A percentile compares a stretch with the other conserved stretches of the same genome.
Conservation (phyloP, 805 yeast species). For the Hanseniaspora lachancei region DNA sequence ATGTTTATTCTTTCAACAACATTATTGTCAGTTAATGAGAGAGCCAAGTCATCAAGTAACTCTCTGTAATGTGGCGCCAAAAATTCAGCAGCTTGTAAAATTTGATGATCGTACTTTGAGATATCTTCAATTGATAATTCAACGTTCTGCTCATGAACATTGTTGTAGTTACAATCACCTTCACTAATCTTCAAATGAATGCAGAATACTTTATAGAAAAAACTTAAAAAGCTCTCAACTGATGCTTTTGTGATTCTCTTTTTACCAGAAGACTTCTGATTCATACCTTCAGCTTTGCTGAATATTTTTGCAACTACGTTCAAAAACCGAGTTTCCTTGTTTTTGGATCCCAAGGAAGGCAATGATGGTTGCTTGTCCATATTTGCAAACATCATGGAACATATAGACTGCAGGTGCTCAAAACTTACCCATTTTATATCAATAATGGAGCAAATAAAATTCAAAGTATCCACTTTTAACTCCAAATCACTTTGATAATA, state of each 20-base stretch:
- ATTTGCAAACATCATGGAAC: conserved; percentile 32
- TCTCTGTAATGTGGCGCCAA: conserved; percentile 22
- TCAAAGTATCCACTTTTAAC: conserved; percentile 41
- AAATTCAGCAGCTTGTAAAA: conserved; percentile 26
- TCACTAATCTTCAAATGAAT: not conserved
- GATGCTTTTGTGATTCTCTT: not conserved
- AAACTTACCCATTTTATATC: conserved; percentile 53
- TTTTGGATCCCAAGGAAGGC: conserved; percentile 19
- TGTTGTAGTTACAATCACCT: not conserved
- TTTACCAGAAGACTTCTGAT: not conserved
- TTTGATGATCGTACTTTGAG: conserved; percentile 7
- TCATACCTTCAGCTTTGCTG: conserved; percentile 16
- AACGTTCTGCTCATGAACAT: conserved; percentile 9
- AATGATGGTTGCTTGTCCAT: conserved; percentile 22
- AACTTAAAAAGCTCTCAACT: not conserved
- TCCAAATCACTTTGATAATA: conserved; percentile 40
- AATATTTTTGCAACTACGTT: conserved; percentile 46
- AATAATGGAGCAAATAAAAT: conserved; percentile 42
- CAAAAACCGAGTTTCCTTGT: conserved; percentile 25
- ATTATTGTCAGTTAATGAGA: conserved; percentile 20
- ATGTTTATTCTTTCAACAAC: conserved; percentile 18
- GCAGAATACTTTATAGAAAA: not conserved
- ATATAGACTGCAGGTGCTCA: conserved; percentile 35
- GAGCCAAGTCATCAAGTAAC: conserved; percentile 12
- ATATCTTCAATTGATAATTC: conserved; percentile 11